Conservation (phyloP, 805 yeast genomes). For the Lachancea cidri region DNA sequence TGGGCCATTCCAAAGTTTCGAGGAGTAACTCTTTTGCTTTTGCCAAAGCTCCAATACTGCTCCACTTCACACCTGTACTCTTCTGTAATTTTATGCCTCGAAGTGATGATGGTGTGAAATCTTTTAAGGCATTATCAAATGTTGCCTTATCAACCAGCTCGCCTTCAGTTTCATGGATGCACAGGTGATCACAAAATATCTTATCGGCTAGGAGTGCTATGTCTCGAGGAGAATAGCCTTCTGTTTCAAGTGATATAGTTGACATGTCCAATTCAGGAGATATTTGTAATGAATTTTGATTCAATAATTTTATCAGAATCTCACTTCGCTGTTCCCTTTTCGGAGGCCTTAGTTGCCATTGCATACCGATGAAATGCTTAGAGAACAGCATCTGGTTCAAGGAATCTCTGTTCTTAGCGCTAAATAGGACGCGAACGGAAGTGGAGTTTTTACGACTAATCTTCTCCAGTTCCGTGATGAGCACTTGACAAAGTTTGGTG, state of each 20-base stretch:
- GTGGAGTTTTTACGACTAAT: conserved; percentile 32
- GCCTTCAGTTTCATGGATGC: conserved; percentile 38
- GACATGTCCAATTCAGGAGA: conserved; percentile 41
- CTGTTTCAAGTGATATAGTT: conserved; percentile 65
- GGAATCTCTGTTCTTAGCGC: conserved; percentile 60
- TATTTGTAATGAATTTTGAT: conserved; percentile 27
- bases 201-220: conserved; percentile 66
- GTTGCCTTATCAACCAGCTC: conserved; percentile 47
- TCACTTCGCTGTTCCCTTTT: conserved; percentile 52
- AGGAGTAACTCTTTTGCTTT: conserved; percentile 70
- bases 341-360: conserved; percentile 60
- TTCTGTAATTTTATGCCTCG: conserved; percentile 85
- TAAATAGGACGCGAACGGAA: conserved; percentile 52
- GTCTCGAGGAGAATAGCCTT: conserved; percentile 86
- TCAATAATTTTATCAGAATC: conserved; percentile 42
- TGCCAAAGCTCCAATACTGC: conserved; percentile 81
- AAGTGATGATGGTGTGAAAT: conserved; percentile 72
- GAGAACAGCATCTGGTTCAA: conserved; percentile 57
- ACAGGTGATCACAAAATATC: conserved; percentile 46
- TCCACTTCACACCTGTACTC: conserved; percentile 57
- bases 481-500: conserved; percentile 58
- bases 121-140: conserved; percentile 55
- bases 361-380: conserved; percentile 66
- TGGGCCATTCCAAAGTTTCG: conserved; percentile 96
- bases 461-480: conserved; percentile 44